A percentile compares a stretch with the other conserved stretches of the same genome.
These are phyloP conservation scores for Gastrolobium bilobum DNA, from an alignment of 306 rosid species.

Conservation along the genomic window DNA sequence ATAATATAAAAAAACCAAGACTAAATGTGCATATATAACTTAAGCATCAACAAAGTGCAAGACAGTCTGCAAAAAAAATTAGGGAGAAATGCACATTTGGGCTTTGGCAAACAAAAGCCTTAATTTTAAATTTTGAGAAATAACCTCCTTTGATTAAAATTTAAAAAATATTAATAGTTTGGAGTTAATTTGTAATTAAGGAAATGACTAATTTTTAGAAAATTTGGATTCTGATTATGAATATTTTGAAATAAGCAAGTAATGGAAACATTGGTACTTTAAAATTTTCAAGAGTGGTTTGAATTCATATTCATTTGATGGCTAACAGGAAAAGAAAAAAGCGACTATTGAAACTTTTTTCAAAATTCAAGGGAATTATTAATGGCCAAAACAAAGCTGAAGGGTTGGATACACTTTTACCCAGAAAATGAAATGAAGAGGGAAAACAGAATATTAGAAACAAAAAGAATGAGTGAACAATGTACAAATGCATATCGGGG, in stretches of 20 bases:
- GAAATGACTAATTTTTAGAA: too few species aligned
- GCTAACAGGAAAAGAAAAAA: neutral
- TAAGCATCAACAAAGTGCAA: neutral
- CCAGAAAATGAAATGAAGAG: neutral
- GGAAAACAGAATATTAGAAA: neutral
- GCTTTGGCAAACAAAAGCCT: neutral
- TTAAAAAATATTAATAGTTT: neutral
- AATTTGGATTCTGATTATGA: neutral
- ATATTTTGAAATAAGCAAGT: slow-evolving; percentile 8
- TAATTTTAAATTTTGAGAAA: neutral
- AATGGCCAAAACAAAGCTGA: neutral
- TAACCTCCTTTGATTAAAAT: neutral
- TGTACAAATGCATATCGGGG: slow-evolving; percentile 1
- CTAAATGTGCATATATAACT: neutral
- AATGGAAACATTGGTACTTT: neutral
- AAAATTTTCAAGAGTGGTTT: neutral
- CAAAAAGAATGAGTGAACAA: neutral
- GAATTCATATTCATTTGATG: neutral
- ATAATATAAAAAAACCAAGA: too few species aligned
- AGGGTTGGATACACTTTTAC: slow-evolving; percentile 3
- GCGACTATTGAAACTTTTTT: neutral
- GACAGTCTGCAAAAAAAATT: neutral
- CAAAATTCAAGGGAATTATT: neutral
- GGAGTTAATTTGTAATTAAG: neutral
- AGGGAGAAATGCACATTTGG: neutral